Conservation (phyloP, 768 basidiomycete genomes). For the Rickenella mellea region DNA sequence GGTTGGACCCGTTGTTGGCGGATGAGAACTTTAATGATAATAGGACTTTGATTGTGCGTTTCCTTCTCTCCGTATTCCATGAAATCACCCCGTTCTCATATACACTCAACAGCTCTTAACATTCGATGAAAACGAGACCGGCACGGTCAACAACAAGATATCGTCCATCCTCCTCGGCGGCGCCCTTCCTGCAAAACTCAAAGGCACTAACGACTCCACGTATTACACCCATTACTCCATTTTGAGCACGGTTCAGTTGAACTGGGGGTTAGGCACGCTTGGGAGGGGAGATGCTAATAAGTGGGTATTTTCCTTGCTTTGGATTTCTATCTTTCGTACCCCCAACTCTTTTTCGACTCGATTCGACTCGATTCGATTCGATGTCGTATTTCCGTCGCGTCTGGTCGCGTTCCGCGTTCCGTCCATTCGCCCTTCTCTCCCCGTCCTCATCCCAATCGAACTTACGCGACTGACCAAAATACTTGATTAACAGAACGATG, state of each 20-base stretch:
- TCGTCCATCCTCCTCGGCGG: constrained; percentile 33
- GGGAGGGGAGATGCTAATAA: constrained; percentile 49
- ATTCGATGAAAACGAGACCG: constrained; percentile 48
- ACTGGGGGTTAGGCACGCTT: constrained; percentile 53
- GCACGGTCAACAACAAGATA: constrained; percentile 36
- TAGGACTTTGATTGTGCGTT: constrained; percentile 46
- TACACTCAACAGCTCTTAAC: no score
- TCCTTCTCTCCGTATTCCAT: no score
- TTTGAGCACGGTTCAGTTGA: constrained; percentile 46
- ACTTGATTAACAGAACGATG: constrained; percentile 14
- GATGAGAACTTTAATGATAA: constrained; percentile 44
- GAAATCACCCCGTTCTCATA: no score
- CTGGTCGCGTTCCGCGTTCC: no score
- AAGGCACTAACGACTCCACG: constrained; percentile 37
- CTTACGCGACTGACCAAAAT: constrained; percentile 2
- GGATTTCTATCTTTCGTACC: no score
- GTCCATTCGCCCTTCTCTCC: not conserved
- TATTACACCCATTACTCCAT: constrained; percentile 57
- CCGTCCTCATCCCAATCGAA: not conserved
- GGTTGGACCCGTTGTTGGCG: constrained; percentile 40
- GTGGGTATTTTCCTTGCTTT: constrained; percentile 11
- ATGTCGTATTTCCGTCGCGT: no score
- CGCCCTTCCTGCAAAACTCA: constrained; percentile 31
- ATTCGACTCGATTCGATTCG: no score
- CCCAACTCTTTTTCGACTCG: no score